Conservation (phyloP, 1,284 basidiomycete genomes). For the Mycosarcoma mackinlayi region DNA sequence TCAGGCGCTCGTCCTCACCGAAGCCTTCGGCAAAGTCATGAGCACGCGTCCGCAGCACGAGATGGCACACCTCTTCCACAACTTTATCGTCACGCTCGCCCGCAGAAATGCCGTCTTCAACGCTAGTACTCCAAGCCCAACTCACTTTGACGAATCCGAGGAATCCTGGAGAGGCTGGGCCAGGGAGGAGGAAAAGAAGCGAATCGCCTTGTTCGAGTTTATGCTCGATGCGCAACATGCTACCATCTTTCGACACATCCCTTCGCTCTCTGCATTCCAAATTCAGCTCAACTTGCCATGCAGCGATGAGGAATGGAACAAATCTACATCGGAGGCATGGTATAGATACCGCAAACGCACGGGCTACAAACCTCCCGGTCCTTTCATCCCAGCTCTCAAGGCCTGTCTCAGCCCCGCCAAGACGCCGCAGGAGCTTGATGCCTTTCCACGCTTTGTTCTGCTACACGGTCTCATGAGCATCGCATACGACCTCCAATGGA, state of each 20-base stretch:
- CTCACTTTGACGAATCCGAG: slow-evolving; percentile 38
- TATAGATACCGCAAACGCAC: slow-evolving; percentile 33
- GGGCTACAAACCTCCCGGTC: slow-evolving; percentile 43
- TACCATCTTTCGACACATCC: slow-evolving; percentile 56
- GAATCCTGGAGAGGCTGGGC: slow-evolving; percentile 57
- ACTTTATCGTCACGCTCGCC: slow-evolving; percentile 57
- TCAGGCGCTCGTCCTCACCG: slow-evolving; percentile 57
- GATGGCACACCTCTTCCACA: slow-evolving; percentile 61
- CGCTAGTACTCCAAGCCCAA: slow-evolving; percentile 26
- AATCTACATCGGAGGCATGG: slow-evolving; percentile 49
- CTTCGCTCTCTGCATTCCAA: slow-evolving; percentile 53
- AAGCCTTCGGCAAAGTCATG: slow-evolving; percentile 58
- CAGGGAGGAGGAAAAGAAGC: slow-evolving; percentile 58
- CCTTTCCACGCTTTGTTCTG: slow-evolving; percentile 51
- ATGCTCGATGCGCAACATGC: slow-evolving; percentile 58
- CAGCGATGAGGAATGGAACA: slow-evolving; percentile 53
- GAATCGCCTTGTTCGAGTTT: slow-evolving; percentile 53
- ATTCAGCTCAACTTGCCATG: slow-evolving; percentile 53
- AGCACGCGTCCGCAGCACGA: slow-evolving; percentile 57
- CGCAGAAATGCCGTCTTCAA: slow-evolving; percentile 59
- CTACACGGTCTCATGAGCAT: slow-evolving; percentile 60
- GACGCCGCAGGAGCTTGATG: slow-evolving; percentile 50
- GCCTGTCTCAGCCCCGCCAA: slow-evolving; percentile 48
- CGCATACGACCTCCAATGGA: slow-evolving; percentile 58
- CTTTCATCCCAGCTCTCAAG: slow-evolving; percentile 54